Conservation (phyloP, 2,329 filamentous ascomycete genomes). For the Pyrenophora tritici-repentis region DNA sequence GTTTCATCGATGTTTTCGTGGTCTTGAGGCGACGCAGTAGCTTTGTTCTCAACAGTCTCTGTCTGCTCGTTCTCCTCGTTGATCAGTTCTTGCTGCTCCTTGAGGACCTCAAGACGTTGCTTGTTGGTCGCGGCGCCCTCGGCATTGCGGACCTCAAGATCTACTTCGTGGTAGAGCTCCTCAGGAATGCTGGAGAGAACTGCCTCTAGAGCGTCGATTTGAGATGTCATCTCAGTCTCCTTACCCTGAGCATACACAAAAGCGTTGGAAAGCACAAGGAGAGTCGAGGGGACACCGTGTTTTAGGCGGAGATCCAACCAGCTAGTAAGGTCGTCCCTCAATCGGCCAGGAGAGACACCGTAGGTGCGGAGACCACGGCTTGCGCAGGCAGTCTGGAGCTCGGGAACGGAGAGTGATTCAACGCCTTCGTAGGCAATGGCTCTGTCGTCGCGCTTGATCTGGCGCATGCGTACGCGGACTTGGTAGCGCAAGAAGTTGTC, state of each 20-base stretch:
- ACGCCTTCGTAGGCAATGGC: slow-evolving; percentile 94
- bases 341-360: slow-evolving; percentile 83
- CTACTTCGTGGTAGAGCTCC: slow-evolving; percentile 98
- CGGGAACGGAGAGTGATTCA: slow-evolving; percentile 87
- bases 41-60: slow-evolving; percentile 72
- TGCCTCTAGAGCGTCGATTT: slow-evolving; percentile 90
- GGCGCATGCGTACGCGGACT: slow-evolving; percentile 94
- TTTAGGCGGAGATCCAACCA: slow-evolving; percentile 94
- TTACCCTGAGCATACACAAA: slow-evolving; percentile 95
- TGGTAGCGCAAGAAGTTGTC: slow-evolving; percentile 98
- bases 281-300: slow-evolving; percentile 93
- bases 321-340: slow-evolving; percentile 87
- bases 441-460: slow-evolving; percentile 97
- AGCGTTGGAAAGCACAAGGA: slow-evolving; percentile 93
- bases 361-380: slow-evolving; percentile 91
- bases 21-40: slow-evolving; percentile 78
- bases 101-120: slow-evolving; percentile 95
- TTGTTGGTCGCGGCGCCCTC: slow-evolving; percentile 98
- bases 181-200: slow-evolving; percentile 95
- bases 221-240: slow-evolving; percentile 79
- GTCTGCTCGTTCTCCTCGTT: slow-evolving; percentile 96
- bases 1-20: slow-evolving; percentile 94
- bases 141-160: slow-evolving; percentile 94
- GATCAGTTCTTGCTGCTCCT: slow-evolving; percentile 97
- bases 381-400: slow-evolving; percentile 89